These are phyloP conservation scores for Metschnikowia similis DNA, from an alignment of 805 yeast species.

Conservation along the genomic window DNA sequence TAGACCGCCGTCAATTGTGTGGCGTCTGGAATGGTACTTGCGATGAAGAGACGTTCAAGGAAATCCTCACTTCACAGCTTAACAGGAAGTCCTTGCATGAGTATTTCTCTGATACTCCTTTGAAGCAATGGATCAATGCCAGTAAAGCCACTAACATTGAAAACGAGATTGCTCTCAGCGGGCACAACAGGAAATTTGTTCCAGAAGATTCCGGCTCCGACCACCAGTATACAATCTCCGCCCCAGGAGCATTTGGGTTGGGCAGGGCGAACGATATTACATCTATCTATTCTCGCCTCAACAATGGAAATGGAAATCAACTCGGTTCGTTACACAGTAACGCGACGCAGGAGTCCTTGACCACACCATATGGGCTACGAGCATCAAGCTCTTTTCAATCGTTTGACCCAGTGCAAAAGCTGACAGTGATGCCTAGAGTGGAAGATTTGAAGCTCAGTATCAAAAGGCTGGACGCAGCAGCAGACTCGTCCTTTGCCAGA, in stretches of 20 bases:
- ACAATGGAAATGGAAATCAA: conserved; percentile 8
- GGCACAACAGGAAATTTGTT: background rate
- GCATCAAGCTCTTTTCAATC: background rate
- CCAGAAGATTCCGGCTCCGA: conserved; percentile 1
- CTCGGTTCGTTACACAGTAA: conserved; percentile 13
- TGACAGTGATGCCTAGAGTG: conserved; percentile 12
- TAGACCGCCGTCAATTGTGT: conserved; percentile 23
- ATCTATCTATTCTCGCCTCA: conserved; percentile 36
- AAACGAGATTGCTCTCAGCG: conserved; percentile 1
- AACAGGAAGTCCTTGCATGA: conserved; percentile 21
- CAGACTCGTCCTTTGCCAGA: conserved; percentile 3
- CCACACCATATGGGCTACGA: background rate
- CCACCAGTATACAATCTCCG: conserved; percentile 4
- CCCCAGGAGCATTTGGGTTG: conserved; percentile 24
- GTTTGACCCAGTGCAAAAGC: background rate
- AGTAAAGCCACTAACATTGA: background rate
- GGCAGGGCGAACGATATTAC: conserved; percentile 40
- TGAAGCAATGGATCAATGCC: conserved; percentile 27
- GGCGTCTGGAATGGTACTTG: conserved; percentile 24
- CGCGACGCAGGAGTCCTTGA: conserved; percentile 9
- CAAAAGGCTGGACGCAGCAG: conserved; percentile 5
- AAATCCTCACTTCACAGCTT: conserved; percentile 6
- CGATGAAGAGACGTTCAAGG: background rate
- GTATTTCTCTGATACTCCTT: conserved; percentile 24
- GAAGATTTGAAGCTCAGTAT: conserved; percentile 14